These are phyloP conservation scores for Bonia amplexicaulis DNA, from an alignment of 176 grass and related monocot genomes.

Conservation along the genomic window DNA sequence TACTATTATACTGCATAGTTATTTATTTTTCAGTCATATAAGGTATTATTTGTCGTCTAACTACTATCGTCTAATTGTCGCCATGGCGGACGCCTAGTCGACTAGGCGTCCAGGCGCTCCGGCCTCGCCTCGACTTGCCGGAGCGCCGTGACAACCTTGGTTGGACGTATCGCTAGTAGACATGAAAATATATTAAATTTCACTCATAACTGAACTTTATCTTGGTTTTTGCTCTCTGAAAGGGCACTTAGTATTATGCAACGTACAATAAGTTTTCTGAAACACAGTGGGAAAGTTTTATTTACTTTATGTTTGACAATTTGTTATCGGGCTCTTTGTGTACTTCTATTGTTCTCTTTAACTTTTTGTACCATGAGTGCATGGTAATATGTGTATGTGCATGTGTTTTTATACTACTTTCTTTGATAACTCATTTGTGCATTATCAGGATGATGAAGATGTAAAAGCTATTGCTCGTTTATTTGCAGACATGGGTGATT, in stretches of 20 bases:
- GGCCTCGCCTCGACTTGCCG: too few species aligned
- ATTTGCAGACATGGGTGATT: slow-evolving; percentile 98
- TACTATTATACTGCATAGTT: too few species aligned
- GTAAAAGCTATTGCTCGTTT: slow-evolving; percentile 97
- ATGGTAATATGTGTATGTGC: background rate
- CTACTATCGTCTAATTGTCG: too few species aligned
- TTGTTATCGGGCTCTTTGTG: background rate
- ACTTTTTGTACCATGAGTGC: background rate
- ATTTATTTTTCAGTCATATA: too few species aligned
- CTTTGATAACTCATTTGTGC: slow-evolving; percentile 4
- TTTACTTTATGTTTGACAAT: background rate
- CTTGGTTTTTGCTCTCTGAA: background rate
- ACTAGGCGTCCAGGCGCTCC: too few species aligned
- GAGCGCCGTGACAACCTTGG: too few species aligned
- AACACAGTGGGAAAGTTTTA: background rate
- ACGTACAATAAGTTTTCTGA: slow-evolving; percentile 6
- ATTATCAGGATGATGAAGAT: slow-evolving; percentile 93
- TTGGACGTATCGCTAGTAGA: background rate
- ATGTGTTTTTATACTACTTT: background rate
- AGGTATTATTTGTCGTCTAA: too few species aligned
- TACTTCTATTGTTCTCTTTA: background rate
- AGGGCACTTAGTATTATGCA: background rate
- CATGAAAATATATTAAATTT: background rate
- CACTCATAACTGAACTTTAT: background rate
- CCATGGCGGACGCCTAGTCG: too few species aligned